Conservation (phyloP, 495 filamentous ascomycete species). For the Penicilliopsis zonata region DNA sequence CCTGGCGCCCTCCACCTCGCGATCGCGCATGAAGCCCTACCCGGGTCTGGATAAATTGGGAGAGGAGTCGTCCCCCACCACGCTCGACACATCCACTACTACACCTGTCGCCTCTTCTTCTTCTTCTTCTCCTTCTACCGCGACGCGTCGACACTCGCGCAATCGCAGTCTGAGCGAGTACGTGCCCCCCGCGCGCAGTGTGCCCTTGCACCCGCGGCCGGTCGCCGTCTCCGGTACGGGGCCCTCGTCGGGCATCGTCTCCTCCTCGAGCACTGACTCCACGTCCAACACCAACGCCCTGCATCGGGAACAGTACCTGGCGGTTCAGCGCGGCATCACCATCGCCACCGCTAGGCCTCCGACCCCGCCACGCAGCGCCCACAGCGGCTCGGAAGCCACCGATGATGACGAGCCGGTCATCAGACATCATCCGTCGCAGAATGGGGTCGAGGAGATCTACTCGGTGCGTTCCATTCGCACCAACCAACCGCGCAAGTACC, state of each 20-base stretch:
- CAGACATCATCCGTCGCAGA: slow-evolving; percentile 7
- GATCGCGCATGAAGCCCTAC: slow-evolving; percentile 22
- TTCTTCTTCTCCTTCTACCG: too few species aligned
- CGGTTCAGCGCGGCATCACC: slow-evolving; percentile 59
- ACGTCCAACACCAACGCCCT: slow-evolving; percentile 41
- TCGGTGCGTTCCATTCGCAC: slow-evolving; percentile 33
- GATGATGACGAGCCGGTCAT: slow-evolving; percentile 23
- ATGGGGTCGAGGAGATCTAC: slow-evolving; percentile 24
- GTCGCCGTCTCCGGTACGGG: slow-evolving; percentile 55
- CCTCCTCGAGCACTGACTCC: slow-evolving; percentile 27
- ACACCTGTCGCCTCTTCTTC: slow-evolving; percentile 10
- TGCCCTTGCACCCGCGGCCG: slow-evolving; percentile 49
- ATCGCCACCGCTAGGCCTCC: slow-evolving; percentile 48
- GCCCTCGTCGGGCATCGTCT: slow-evolving; percentile 23
- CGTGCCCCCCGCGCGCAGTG: slow-evolving; percentile 53
- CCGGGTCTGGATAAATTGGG: slow-evolving; percentile 23
- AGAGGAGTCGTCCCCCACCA: slow-evolving; percentile 27
- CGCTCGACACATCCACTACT: slow-evolving; percentile 15
- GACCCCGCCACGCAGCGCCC: slow-evolving; percentile 57
- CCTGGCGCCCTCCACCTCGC: slow-evolving; percentile 16
- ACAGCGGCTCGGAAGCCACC: slow-evolving; percentile 26
- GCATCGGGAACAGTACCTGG: slow-evolving; percentile 73
- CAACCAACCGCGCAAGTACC: slow-evolving; percentile 43
- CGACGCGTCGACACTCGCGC: slow-evolving; percentile 34
- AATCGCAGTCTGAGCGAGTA: slow-evolving; percentile 87